Conservation (phyloP, 768 basidiomycete genomes). For the Lentinula sp. region DNA sequence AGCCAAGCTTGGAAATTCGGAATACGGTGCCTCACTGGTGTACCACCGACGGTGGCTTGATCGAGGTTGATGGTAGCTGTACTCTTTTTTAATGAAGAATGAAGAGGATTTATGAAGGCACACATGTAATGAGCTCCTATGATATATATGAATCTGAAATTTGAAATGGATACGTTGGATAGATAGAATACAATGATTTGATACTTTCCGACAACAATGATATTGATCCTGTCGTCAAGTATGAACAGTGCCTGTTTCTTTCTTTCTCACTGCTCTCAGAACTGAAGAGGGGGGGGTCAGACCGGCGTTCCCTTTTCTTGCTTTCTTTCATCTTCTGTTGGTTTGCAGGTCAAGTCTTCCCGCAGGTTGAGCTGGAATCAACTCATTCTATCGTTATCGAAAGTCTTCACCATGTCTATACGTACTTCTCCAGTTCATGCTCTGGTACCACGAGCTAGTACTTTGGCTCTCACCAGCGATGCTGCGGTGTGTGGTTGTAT, state of each 20-base stretch:
- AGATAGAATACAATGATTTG: too few species aligned
- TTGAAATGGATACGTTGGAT: too few species aligned
- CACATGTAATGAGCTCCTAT: constrained; percentile 10
- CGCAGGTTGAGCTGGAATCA: constrained; percentile 6
- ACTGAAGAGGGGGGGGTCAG: neutral
- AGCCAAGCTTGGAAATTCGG: too few species aligned
- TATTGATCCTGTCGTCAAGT: constrained; percentile 6
- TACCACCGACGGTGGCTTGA: neutral
- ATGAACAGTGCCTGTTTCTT: neutral
- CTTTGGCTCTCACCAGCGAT: constrained; percentile 31
- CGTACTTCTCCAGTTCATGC: neutral
- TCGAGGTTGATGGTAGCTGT: neutral
- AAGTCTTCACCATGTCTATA: neutral
- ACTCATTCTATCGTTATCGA: neutral
- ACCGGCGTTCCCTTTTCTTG: neutral
- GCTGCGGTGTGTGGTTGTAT: constrained; percentile 32
- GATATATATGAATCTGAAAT: constrained; percentile 2
- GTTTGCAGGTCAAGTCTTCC: constrained; percentile 7
- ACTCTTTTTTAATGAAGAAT: too few species aligned
- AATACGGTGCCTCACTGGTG: neutral
- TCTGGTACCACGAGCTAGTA: constrained; percentile 9
- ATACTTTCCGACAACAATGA: neutral
- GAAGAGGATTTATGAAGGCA: too few species aligned
- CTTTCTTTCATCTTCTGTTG: neutral
- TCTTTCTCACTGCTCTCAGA: neutral